phyloP scores from a whole-genome alignment of 805 yeast genomes.

The Nakazawaea wickerhamii region DNA sequence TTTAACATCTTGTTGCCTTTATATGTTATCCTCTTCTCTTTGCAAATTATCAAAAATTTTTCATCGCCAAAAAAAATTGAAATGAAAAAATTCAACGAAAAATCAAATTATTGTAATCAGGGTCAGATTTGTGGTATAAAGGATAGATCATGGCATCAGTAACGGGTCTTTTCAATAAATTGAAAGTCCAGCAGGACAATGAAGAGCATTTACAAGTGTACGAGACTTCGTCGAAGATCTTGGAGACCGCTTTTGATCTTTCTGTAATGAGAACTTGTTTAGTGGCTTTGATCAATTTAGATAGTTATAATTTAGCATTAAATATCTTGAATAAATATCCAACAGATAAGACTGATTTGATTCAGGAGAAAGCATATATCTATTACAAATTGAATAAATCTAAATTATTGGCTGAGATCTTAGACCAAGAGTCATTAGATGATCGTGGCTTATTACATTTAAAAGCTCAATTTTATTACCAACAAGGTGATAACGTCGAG shows the following conservation, averaged over 20 bases:
- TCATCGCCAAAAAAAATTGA: background rate
- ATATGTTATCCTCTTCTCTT: background rate
- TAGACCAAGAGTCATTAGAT: slow-evolving; percentile 9
- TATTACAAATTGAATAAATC: slow-evolving; percentile 45
- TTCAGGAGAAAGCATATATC: slow-evolving; percentile 53
- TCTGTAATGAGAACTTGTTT: slow-evolving; percentile 36
- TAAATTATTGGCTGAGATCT: slow-evolving; percentile 20
- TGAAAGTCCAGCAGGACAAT: slow-evolving; percentile 29
- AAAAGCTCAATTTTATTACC: slow-evolving; percentile 48
- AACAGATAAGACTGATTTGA: slow-evolving; percentile 30
- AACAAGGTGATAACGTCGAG: slow-evolving; percentile 37
- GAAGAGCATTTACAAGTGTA: slow-evolving; percentile 31
- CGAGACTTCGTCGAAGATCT: slow-evolving; percentile 23
- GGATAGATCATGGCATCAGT: slow-evolving; percentile 24
- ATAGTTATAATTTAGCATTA: slow-evolving; percentile 45
- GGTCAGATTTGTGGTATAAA: no score
- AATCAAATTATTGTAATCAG: no score
- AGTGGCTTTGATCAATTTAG: slow-evolving; percentile 56
- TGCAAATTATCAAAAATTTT: slow-evolving; percentile 2
- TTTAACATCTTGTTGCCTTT: background rate
- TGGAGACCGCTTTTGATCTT: slow-evolving; percentile 24
- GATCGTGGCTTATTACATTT: slow-evolving; percentile 41
- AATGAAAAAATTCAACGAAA: slow-evolving; percentile 5
- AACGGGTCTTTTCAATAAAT: slow-evolving; percentile 28
- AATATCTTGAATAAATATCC: slow-evolving; percentile 33